Evolutionary conservation across 2,329 filamentous ascomycete genomes (phyloP).

Genomic region (Venturia oleaginea): DNA sequence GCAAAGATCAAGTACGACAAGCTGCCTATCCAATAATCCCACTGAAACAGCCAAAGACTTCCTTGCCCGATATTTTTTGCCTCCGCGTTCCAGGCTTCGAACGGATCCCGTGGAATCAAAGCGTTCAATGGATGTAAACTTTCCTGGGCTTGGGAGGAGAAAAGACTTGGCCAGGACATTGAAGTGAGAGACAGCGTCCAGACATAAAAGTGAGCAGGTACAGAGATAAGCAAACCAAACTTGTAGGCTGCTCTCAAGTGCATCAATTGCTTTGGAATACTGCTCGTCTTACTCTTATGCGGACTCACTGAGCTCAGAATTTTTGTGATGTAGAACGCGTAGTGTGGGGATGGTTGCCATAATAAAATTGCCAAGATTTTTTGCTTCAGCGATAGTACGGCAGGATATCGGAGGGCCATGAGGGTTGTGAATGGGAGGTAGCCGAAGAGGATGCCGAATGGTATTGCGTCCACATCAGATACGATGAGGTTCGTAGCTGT

Average conservation of each 20-base stretch:
- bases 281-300: neutral
- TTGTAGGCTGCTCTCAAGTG: slow-evolving; percentile 9
- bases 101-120: neutral
- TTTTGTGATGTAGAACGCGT: slow-evolving; percentile 5
- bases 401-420: neutral
- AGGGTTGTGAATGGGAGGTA: neutral
- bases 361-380: slow-evolving; percentile 10
- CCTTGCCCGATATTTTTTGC: neutral
- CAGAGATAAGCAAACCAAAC: neutral
- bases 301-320: neutral
- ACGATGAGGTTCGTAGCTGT: neutral
- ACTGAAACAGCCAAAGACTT: slow-evolving; percentile 7
- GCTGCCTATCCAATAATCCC: slow-evolving; percentile 6
- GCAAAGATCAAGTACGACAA: slow-evolving; percentile 6
- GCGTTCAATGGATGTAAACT: slow-evolving; percentile 7
- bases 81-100: neutral
- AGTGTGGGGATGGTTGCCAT: slow-evolving; percentile 5
- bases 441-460: slow-evolving; percentile 5
- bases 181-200: slow-evolving; percentile 8
- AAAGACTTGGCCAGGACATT: neutral
- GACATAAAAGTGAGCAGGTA: neutral
- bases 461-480: slow-evolving; percentile 4
- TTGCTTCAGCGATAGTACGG: neutral
- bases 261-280: neutral
- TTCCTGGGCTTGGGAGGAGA: neutral